A percentile compares a stretch with the other conserved stretches of the same genome.
phyloP scores from a whole-genome alignment of 2,329 filamentous ascomycete genomes.

The Aspergillus clavatus region DNA sequence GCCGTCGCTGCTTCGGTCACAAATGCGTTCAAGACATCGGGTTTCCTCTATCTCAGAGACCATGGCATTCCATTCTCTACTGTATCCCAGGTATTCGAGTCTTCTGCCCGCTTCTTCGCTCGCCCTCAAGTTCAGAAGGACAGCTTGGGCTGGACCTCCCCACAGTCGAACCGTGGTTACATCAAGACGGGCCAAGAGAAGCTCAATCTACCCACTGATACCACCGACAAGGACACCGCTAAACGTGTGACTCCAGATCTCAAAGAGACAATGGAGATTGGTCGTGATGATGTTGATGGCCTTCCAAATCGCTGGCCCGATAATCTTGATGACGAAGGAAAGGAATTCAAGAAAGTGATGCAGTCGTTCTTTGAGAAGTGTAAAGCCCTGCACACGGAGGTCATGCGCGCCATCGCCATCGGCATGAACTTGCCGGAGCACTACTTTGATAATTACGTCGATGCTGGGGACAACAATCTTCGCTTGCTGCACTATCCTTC shows the following conservation, averaged over 20 bases:
- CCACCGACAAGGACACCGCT: constrained; percentile 53
- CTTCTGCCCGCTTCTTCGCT: constrained; percentile 67
- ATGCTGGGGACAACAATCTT: constrained; percentile 65
- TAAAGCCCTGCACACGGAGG: constrained; percentile 66
- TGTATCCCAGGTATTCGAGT: constrained; percentile 59
- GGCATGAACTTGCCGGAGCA: constrained; percentile 65
- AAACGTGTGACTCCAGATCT: constrained; percentile 49
- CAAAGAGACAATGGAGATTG: constrained; percentile 60
- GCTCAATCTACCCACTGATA: constrained; percentile 55
- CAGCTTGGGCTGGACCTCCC: constrained; percentile 64
- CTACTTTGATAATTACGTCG: constrained; percentile 74
- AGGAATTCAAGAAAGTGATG: constrained; percentile 68
- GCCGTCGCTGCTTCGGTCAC: constrained; percentile 68
- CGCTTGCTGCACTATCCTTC: constrained; percentile 73
- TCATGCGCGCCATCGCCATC: constrained; percentile 82
- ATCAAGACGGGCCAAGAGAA: constrained; percentile 68
- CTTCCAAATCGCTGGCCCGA: constrained; percentile 76
- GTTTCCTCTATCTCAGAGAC: constrained; percentile 84
- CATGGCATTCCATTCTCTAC: constrained; percentile 62
- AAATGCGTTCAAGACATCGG: constrained; percentile 74
- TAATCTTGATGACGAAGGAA: constrained; percentile 48
- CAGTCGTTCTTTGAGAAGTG: constrained; percentile 68
- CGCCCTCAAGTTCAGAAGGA: constrained; percentile 61
- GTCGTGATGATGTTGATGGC: constrained; percentile 54
- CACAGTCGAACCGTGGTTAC: constrained; percentile 70